phyloP scores from a whole-genome alignment of 2,329 filamentous ascomycete species.

The Lecanicillium sp. region DNA sequence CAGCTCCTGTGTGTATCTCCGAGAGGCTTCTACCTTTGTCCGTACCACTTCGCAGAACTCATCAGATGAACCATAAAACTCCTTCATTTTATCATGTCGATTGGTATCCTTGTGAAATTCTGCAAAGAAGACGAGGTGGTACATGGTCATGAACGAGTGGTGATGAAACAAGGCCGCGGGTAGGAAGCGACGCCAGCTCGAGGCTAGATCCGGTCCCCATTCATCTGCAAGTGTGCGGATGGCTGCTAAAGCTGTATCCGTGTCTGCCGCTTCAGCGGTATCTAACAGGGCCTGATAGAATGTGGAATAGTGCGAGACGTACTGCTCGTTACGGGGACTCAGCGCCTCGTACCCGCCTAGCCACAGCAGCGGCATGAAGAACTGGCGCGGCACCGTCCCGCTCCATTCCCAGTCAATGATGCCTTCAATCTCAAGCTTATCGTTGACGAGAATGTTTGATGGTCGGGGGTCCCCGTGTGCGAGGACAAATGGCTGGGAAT shows the following conservation, averaged over 20 bases:
- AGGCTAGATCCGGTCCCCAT: conserved; percentile 1
- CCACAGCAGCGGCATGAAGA: conserved; percentile 5
- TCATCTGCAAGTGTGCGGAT: neutral
- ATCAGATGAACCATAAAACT: neutral
- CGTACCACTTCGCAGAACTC: neutral
- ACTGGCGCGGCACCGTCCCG: neutral
- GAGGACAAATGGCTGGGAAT: conserved; percentile 1
- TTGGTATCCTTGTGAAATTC: neutral
- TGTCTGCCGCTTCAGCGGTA: neutral
- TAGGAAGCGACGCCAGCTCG: neutral
- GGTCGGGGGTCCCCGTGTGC: conserved; percentile 7
- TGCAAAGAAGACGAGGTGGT: neutral
- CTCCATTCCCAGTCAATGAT: conserved; percentile 10
- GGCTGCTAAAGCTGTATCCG: too few species aligned
- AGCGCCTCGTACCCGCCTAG: conserved; percentile 1
- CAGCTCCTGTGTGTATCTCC: neutral
- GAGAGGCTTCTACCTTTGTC: neutral
- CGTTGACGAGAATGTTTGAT: conserved; percentile 6
- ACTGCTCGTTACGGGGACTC: neutral
- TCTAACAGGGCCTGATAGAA: neutral
- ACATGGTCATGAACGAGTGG: neutral
- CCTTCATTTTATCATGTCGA: neutral
- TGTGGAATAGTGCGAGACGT: neutral
- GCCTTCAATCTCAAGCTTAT: conserved; percentile 4
- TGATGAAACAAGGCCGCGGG: neutral